Base-by-base conservation (phyloP, 192 early-diverging fungal genomes). In the Backusella macrospora region DNA sequence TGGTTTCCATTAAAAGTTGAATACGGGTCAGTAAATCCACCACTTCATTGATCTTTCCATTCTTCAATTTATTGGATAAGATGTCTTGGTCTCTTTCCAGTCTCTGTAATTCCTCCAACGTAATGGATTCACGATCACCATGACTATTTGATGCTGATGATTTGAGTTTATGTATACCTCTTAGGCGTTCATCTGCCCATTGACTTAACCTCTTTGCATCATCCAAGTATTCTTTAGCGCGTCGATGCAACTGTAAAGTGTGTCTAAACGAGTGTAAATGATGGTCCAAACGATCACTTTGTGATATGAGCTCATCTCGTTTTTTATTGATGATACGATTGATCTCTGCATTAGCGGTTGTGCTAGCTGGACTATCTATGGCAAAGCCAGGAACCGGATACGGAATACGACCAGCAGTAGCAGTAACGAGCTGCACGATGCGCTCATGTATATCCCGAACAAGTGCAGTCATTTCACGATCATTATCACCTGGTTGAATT, bases 321-420 rank as follows among this genome's bases (percentile, higher is more conserved):
- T 55, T 72, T 21, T 46, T 26, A 9, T 64, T 62, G 5, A 74
- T 68, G 6, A 59, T 65, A 2, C 29, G 18, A 10, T 5, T 66
- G 14, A 78, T 78, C 2, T 12, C 66, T 16, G 63, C 23, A 47
- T 78, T 78, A 0, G 72, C 44, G 6, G 18, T 37, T 34, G 26
- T 43, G 44, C 73, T 78, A 21, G 42, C 38, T 40, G 10, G 26
- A 39, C 47, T 18, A 70, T 78, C 76, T 9, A 63, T 38, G 12
- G 14, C 52, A 10, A 55, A 14, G 9, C 18, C 47, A 6, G 55
- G 47, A 0, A 42, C 45, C 23, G 76, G 76, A 70, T 73, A 78
- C 9, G 49, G 45, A 55, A 78, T 68, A 12, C 65, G 66, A 39
- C 26, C 15, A 4, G 76, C 63, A 8, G 71, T 52, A 14, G 55